A percentile compares a stretch with the other conserved stretches of the same genome.
These are phyloP conservation scores for Aurantiochytrium sp. DNA, from an alignment of 108 stramenopile species.

Conservation along the genomic window DNA sequence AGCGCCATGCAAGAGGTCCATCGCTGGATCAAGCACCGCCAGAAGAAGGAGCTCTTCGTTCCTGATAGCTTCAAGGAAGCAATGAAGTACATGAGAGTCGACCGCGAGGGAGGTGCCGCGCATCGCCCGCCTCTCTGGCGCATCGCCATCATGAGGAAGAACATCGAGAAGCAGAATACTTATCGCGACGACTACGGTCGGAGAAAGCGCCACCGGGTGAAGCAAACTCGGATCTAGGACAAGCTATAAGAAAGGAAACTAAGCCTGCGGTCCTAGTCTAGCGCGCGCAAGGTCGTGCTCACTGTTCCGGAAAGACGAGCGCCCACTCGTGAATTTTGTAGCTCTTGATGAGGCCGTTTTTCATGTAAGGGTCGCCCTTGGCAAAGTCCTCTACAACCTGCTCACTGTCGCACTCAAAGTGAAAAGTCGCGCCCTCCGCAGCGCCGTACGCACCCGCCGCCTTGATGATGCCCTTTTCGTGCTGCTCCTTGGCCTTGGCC, in stretches of 20 bases:
- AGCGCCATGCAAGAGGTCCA: not conserved
- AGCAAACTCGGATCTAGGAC: not conserved
- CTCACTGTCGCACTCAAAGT: not conserved
- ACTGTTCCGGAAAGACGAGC: not conserved
- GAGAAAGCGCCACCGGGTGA: not conserved
- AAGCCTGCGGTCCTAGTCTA: no score
- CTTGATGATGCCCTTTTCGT: not conserved
- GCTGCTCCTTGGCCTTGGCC: not conserved
- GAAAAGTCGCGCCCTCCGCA: not conserved
- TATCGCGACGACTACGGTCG: not conserved
- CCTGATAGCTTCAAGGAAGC: not conserved
- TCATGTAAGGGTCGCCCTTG: not conserved
- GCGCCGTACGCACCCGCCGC: not conserved
- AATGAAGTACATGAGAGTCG: not conserved
- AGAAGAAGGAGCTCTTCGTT: not conserved
- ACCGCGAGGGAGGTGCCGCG: not conserved
- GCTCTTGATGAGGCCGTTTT: not conserved
- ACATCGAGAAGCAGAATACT: not conserved
- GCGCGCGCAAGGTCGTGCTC: no score
- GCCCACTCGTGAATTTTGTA: slow-evolving; percentile 3
- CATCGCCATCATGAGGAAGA: not conserved
- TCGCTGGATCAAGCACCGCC: not conserved
- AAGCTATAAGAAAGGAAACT: not conserved
- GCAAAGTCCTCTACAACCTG: not conserved
- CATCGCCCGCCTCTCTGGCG: not conserved